Base-by-base conservation (phyloP, 2,329 filamentous ascomycete species). In the Aureobasidium sp. region DNA sequence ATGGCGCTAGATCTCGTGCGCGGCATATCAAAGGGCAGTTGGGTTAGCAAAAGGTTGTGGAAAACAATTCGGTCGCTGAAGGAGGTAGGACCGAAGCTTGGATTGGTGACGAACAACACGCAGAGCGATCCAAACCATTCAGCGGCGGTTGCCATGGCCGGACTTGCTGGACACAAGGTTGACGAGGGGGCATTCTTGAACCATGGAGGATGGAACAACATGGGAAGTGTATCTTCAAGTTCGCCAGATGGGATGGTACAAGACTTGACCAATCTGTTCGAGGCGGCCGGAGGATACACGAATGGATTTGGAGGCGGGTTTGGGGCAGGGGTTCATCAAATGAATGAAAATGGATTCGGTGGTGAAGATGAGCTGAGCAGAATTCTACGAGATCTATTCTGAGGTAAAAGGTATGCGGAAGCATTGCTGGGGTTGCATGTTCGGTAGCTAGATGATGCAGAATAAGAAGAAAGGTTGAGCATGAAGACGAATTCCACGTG, bases 1-100 rank as follows among this genome's bases (percentile, higher is more conserved):
- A 85, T 88, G 80, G 88, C 86, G 0, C 80, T 92, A 1, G 87
- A 90, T 59, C 77, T 92, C 3, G 83, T 92, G 42, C 86, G 88
- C 64, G 86, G 87, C 60, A 80, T 92, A 61, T 89, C 86, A 3
- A 83, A 83, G 34, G 86, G 86, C 68, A 88, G 85, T 30, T 89
- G 83, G 76, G 85, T 91, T 2, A 87, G 85, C 6, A 86, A 88
- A 66, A 81, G 88, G 1, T 76, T 92, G 1, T 92, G 89, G 89
- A 82, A 83, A 65, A 90, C 86, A 0, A 85, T 91, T 58, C 81
- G 81, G 47, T 84, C 85, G 0, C 80, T 92, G 41, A 89, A 89
- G 67, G 84, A 89, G 63, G 84, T 90, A 7, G 88, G 86, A 0
- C 86, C 87, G 0, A 82, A 85, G 25, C 81, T 91, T 1, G 88